Percentiles rank a stretch among this genome's conserved stretches.
phyloP scores from a whole-genome alignment of 306 rosid genomes.

The Pyrus betulifolia region DNA sequence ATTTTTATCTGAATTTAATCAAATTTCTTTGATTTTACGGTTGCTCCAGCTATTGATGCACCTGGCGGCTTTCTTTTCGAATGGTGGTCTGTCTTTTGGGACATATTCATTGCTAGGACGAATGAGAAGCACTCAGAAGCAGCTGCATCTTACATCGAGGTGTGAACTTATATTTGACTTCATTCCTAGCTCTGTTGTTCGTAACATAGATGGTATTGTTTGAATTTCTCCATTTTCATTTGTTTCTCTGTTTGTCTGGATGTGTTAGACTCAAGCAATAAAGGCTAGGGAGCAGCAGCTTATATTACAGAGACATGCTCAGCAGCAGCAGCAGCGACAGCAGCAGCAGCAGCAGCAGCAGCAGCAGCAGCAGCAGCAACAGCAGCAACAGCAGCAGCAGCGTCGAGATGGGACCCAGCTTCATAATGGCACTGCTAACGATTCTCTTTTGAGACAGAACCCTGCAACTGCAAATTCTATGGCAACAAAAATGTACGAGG shows the following conservation, averaged over 20 bases:
- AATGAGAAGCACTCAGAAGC: slow-evolving; percentile 52
- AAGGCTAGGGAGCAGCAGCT: slow-evolving; percentile 47
- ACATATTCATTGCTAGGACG: slow-evolving; percentile 48
- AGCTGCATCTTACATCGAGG: slow-evolving; percentile 58
- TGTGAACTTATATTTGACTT: slow-evolving; percentile 10
- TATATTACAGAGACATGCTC: slow-evolving; percentile 37
- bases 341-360: background rate
- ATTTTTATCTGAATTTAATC: background rate
- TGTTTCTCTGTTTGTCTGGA: slow-evolving; percentile 14
- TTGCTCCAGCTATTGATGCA: slow-evolving; percentile 53
- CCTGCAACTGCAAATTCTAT: slow-evolving; percentile 31
- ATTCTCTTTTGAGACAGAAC: slow-evolving; percentile 39
- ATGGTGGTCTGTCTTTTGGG: slow-evolving; percentile 95
- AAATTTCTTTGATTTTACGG: slow-evolving; percentile 9
- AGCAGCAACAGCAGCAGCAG: slow-evolving; percentile 21
- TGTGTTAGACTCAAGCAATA: slow-evolving; percentile 35
- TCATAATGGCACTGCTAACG: slow-evolving; percentile 27
- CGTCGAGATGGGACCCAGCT: slow-evolving; percentile 31
- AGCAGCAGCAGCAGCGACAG: slow-evolving; percentile 33
- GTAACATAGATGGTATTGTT: slow-evolving; percentile 3
- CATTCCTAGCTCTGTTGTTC: background rate
- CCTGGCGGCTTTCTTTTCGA: slow-evolving; percentile 77
- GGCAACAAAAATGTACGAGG: slow-evolving; percentile 40
- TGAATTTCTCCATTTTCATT: background rate
- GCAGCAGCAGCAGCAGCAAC: background rate